Conservation (phyloP, 2,329 filamentous ascomycete genomes). For the Aspergillus aculeatus region DNA sequence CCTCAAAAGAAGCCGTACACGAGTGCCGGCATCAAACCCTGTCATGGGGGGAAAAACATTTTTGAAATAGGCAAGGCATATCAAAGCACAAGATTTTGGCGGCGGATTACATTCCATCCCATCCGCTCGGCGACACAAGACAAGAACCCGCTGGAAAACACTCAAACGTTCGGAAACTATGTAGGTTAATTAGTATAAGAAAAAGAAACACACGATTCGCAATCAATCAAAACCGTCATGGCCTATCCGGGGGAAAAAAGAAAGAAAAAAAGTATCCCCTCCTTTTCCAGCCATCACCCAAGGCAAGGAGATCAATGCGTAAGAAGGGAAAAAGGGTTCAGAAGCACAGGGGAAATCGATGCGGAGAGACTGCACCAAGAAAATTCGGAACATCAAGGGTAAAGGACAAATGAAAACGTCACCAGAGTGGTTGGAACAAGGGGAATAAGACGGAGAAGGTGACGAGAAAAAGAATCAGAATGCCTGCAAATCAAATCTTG, state of each 20-base stretch:
- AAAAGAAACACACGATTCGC: slow-evolving; percentile 17
- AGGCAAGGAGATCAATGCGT: slow-evolving; percentile 25
- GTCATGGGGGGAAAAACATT: background rate
- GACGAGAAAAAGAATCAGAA: slow-evolving; percentile 6
- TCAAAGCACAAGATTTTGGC: slow-evolving; percentile 9
- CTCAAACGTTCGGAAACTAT: slow-evolving; percentile 19
- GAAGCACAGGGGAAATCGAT: slow-evolving; percentile 27
- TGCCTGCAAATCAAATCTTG: slow-evolving; percentile 1
- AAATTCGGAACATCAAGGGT: background rate
- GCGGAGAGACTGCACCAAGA: slow-evolving; percentile 12
- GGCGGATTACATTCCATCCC: slow-evolving; percentile 16
- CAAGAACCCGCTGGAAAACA: slow-evolving; percentile 21
- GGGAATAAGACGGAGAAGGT: slow-evolving; percentile 1
- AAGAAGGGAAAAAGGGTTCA: slow-evolving; percentile 33
- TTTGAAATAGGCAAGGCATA: background rate
- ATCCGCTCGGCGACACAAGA: slow-evolving; percentile 13
- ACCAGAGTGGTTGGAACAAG: background rate
- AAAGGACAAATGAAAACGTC: background rate
- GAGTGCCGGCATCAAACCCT: background rate
- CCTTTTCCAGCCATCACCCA: slow-evolving; percentile 24
- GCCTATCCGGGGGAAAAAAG: slow-evolving; percentile 23
- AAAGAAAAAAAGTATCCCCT: slow-evolving; percentile 16
- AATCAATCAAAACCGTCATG: slow-evolving; percentile 26
- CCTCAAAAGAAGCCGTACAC: background rate
- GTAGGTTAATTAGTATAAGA: slow-evolving; percentile 23